Evolutionary conservation across 495 filamentous ascomycete species (phyloP), one percentile per base, ranked within the genome.

Genomic region (Lophiotrema nucula): DNA sequence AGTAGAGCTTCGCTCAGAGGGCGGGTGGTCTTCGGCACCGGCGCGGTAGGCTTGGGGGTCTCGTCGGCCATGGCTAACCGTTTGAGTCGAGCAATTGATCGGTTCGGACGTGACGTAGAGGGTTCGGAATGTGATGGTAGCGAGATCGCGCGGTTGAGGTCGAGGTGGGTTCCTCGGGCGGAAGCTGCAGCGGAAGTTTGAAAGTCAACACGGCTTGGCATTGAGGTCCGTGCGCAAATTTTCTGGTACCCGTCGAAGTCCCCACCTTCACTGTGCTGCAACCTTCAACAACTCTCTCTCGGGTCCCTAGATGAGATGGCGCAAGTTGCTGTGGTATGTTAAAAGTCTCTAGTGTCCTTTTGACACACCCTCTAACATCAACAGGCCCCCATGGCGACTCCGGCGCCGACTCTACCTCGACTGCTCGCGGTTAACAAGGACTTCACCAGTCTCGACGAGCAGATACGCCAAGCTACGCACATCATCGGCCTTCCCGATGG

Each of bases 1-100:
- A 96, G 79, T 67, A 96, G 79, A 65, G 90, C 88, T 77, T 96
- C 91, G 77, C 89, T 93, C 77, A 95, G 87, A 56, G 90, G 90
- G 72, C 88, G 86, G 70, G 71, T 81, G 41, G 81, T 75, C 63
- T 79, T 79, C 60, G 72, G 62, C 44, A 75, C 70, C 33, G 74
- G 73, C 56, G 76, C 66, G 0, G 69, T 74, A 60, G 78, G 69
- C 70, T 72, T 72, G 69, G 79, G 70, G 59, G 71, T 75, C 53
- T 73, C 75, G 69, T 83, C 80, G 68, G 80, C 77, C 82, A 85
- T 85, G 75, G 74, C 63, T 71, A 4, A 33, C 47, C 43, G 43
- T 11, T 55, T 2, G 1, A 23, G 28, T 16, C n/a, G 11, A 27
- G 15, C 22, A 61, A 53, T 53, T 57, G 49, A 48, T 62, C 25